Percentiles rank a stretch among this genome's conserved stretches.
These are phyloP conservation scores for Triticum dicoccoides DNA, from an alignment of 176 grass and related monocot species.

Conservation along the genomic window DNA sequence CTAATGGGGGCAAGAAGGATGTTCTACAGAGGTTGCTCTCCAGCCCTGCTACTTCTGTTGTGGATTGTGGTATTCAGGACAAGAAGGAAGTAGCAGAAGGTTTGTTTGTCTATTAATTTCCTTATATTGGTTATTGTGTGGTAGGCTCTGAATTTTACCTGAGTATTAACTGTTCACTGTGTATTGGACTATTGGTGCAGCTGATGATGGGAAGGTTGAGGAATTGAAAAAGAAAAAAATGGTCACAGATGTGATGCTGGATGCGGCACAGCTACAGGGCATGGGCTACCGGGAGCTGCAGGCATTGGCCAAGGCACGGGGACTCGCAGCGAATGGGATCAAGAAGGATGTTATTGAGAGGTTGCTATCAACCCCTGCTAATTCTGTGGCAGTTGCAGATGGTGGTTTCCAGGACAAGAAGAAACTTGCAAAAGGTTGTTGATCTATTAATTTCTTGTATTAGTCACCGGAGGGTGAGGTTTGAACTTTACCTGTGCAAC, in stretches of 20 bases:
- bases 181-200: neutral
- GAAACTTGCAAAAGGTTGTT: constrained; percentile 25
- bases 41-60: constrained; percentile 6
- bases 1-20: constrained; percentile 63
- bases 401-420: constrained; percentile 31
- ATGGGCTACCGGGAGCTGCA: constrained; percentile 69
- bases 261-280: constrained; percentile 43
- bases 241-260: constrained; percentile 1
- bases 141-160: neutral
- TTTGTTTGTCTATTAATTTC: constrained; percentile 11
- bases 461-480: neutral
- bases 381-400: constrained; percentile 16
- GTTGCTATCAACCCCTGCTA: constrained; percentile 34
- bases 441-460: constrained; percentile 5
- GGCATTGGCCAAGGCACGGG: constrained; percentile 50
- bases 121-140: neutral
- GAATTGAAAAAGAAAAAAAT: neutral
- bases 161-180: neutral
- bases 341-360: constrained; percentile 61
- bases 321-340: constrained; percentile 42
- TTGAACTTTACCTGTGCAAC: neutral
- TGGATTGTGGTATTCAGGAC: constrained; percentile 35
- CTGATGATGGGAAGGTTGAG: neutral
- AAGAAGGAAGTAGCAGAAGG: constrained; percentile 4
- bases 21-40: constrained; percentile 47